Evolutionary conservation across 1,139 yeast species (phyloP).

Genomic region (Pichia sp.): DNA sequence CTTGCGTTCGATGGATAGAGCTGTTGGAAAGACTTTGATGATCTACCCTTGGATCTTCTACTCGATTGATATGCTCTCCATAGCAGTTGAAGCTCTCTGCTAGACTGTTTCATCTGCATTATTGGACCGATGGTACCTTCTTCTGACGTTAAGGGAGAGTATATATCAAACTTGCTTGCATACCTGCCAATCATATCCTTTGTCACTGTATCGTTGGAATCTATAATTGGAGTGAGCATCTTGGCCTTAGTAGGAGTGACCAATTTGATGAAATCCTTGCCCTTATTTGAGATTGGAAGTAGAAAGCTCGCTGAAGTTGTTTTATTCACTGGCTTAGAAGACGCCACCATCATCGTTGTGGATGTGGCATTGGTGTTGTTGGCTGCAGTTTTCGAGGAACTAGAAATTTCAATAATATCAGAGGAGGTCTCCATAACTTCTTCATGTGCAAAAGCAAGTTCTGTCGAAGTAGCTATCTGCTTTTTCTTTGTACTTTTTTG

Average conservation of each 20-base stretch:
- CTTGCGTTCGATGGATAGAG: conserved; percentile 27
- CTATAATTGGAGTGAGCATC: conserved; percentile 7
- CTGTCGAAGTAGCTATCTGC: too few species aligned
- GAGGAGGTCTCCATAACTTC: too few species aligned
- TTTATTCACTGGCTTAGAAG: too few species aligned
- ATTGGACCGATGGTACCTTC: conserved; percentile 12
- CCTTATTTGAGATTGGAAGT: too few species aligned
- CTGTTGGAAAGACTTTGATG: conserved; percentile 10
- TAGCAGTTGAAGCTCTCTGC: conserved; percentile 17
- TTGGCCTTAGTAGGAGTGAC: conserved; percentile 7
- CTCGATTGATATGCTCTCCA: conserved; percentile 17
- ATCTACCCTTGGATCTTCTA: conserved; percentile 8
- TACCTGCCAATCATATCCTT: conserved; percentile 17
- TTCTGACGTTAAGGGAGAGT: conserved; percentile 16
- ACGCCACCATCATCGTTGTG: too few species aligned
- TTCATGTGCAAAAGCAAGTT: too few species aligned
- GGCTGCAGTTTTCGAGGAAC: too few species aligned
- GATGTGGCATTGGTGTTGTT: too few species aligned
- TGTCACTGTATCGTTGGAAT: conserved; percentile 7
- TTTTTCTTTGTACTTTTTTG: background rate
- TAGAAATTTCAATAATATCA: too few species aligned
- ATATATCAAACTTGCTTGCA: conserved; percentile 20
- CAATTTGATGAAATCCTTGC: conserved; percentile 5
- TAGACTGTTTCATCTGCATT: conserved; percentile 17
- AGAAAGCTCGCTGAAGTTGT: too few species aligned